Evolutionary conservation across 192 early-diverging fungal genomes (phyloP).

Genomic region (Podochytrium sp.): DNA sequence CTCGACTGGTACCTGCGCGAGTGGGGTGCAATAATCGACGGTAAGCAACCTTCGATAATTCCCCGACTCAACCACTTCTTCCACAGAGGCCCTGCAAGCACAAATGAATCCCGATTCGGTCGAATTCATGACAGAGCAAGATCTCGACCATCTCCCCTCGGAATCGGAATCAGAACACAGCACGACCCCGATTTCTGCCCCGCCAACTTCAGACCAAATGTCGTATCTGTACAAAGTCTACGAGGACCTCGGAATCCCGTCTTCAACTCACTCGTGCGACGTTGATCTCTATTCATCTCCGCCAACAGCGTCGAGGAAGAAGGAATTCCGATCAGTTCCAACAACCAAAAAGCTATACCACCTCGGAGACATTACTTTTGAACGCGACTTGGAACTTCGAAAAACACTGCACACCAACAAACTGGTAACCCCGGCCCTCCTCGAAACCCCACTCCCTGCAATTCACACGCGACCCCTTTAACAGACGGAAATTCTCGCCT

Average conservation of each 20-base stretch:
- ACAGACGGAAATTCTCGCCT: constrained; percentile 62
- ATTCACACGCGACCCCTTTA: neutral
- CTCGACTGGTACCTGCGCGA: constrained; percentile 16
- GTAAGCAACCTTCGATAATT: too few relatives aligned
- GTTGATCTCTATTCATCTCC: neutral
- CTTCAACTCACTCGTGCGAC: too few relatives aligned
- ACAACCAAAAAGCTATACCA: neutral
- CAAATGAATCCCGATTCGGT: too few relatives aligned
- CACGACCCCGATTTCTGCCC: neutral
- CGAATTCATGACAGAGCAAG: too few relatives aligned
- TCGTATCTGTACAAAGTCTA: neutral
- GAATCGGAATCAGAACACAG: too few relatives aligned
- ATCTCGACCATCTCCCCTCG: too few relatives aligned
- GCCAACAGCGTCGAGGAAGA: neutral
- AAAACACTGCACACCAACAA: constrained; percentile 17
- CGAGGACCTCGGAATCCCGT: neutral
- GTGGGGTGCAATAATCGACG: constrained; percentile 7
- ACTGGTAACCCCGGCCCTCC: constrained; percentile 6
- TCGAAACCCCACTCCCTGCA: neutral
- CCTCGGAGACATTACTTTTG: neutral
- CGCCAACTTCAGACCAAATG: neutral
- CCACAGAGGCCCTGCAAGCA: too few relatives aligned
- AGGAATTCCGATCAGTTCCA: too few relatives aligned
- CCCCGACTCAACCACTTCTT: too few relatives aligned
- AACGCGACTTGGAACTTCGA: constrained; percentile 22